Evolutionary conservation across 2,329 filamentous ascomycete species (phyloP).

Genomic region (Cryphonectria radicalis): DNA sequence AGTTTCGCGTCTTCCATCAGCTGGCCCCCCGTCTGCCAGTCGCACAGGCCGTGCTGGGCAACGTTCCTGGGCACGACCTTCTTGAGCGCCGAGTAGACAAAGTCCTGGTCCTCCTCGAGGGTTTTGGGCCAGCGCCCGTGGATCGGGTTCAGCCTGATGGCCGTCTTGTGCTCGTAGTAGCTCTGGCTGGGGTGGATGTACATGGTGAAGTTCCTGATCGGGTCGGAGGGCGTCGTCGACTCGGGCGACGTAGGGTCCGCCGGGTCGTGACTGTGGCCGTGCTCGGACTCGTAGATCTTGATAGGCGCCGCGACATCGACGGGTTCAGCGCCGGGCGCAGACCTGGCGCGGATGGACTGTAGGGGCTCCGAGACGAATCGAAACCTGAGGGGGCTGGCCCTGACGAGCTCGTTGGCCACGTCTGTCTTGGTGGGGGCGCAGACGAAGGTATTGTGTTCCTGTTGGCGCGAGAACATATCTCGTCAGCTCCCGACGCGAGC

Average conservation of each 20-base stretch:
- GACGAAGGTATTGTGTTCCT: constrained; percentile 56
- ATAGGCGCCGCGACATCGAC: constrained; percentile 28
- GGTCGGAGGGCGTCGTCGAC: constrained; percentile 18
- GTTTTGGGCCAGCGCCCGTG: constrained; percentile 48
- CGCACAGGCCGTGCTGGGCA: constrained; percentile 44
- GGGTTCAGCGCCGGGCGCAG: constrained; percentile 25
- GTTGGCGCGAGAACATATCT: background rate
- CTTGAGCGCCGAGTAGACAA: constrained; percentile 44
- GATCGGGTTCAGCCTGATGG: constrained; percentile 43
- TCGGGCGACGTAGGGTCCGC: background rate
- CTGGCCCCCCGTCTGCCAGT: constrained; percentile 46
- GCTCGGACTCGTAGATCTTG: constrained; percentile 28
- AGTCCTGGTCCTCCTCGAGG: constrained; percentile 35
- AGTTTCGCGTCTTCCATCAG: constrained; percentile 30
- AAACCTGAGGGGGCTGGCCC: constrained; percentile 53
- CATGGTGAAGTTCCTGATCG: constrained; percentile 46
- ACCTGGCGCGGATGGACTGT: constrained; percentile 30
- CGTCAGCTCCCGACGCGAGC: background rate
- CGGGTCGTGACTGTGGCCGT: background rate
- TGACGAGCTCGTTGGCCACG: constrained; percentile 46
- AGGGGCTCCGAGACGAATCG: constrained; percentile 41
- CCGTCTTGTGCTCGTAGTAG: constrained; percentile 49
- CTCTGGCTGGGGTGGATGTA: constrained; percentile 44
- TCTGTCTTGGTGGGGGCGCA: constrained; percentile 49
- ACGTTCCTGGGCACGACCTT: constrained; percentile 46